phyloP scores from a whole-genome alignment of 495 filamentous ascomycete genomes.

The Tetracladium setigerum region DNA sequence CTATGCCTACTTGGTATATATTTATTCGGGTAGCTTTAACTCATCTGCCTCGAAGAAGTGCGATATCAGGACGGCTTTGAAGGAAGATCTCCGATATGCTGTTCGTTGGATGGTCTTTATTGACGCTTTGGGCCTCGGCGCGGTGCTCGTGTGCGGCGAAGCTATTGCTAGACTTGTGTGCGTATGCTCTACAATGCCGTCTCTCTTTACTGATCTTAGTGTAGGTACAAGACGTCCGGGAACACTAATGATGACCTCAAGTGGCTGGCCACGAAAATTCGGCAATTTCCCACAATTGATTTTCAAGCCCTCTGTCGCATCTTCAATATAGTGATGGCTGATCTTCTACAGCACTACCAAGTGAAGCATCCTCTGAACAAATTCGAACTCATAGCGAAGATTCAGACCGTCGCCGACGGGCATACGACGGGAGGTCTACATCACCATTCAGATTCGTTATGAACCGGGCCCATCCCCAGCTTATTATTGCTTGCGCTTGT shows the following conservation, averaged over 20 bases:
- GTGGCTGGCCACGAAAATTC: not conserved
- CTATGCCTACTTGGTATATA: slow-evolving; percentile 7
- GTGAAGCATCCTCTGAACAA: slow-evolving; percentile 1
- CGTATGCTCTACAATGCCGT: not conserved
- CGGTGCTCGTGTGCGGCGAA: slow-evolving; percentile 1
- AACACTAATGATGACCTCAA: slow-evolving; percentile 2
- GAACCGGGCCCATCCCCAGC: no score
- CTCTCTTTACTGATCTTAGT: slow-evolving; percentile 2
- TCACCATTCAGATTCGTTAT: no score
- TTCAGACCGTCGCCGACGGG: no score
- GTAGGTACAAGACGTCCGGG: slow-evolving; percentile 2
- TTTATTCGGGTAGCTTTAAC: slow-evolving; percentile 2
- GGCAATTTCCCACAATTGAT: not conserved
- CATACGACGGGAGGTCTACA: no score
- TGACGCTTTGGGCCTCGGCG: slow-evolving; percentile 1
- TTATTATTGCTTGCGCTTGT: no score
- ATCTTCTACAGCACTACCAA: slow-evolving; percentile 1
- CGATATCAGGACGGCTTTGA: slow-evolving; percentile 8
- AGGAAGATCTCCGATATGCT: slow-evolving; percentile 5
- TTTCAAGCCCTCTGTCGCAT: not conserved
- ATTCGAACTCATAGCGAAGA: not conserved
- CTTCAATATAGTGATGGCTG: slow-evolving; percentile 1
- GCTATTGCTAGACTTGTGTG: slow-evolving; percentile 3
- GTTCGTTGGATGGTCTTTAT: slow-evolving; percentile 7
- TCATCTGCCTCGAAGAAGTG: not conserved